Evolutionary conservation across 768 basidiomycete genomes (phyloP).

Genomic region (Phanerochaete carnosa): DNA sequence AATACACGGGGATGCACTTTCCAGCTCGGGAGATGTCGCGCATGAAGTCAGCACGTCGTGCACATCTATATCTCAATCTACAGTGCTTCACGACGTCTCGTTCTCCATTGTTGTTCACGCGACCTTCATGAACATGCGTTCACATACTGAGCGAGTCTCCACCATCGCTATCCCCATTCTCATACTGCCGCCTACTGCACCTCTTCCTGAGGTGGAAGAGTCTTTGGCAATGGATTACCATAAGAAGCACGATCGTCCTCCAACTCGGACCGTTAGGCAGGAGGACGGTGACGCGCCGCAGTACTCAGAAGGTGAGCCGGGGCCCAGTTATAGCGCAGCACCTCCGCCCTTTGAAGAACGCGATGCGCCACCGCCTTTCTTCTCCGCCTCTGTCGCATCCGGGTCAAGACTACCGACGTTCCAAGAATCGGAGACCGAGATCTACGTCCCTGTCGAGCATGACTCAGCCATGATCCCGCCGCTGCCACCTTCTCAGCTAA

Average conservation of each 20-base stretch:
- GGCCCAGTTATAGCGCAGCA: constrained; percentile 65
- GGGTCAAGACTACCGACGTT: constrained; percentile 27
- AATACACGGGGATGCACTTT: constrained; percentile 36
- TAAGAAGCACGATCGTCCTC: constrained; percentile 87
- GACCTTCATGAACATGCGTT: constrained; percentile 74
- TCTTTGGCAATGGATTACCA: constrained; percentile 73
- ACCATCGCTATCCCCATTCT: constrained; percentile 66
- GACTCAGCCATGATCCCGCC: constrained; percentile 34
- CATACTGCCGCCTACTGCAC: constrained; percentile 72
- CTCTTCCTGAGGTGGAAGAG: constrained; percentile 74
- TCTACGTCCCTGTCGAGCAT: constrained; percentile 53
- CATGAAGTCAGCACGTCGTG: constrained; percentile 59
- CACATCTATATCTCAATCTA: constrained; percentile 74
- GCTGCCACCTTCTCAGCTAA: constrained; percentile 21
- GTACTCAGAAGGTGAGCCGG: constrained; percentile 71
- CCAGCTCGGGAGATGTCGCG: constrained; percentile 20
- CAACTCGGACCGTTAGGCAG: constrained; percentile 61
- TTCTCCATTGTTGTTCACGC: constrained; percentile 73
- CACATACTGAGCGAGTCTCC: constrained; percentile 63
- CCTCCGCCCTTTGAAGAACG: constrained; percentile 87
- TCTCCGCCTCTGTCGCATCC: constrained; percentile 24
- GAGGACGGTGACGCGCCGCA: constrained; percentile 70
- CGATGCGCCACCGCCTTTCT: constrained; percentile 68
- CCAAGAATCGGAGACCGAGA: constrained; percentile 45
- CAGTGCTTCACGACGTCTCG: constrained; percentile 77